Conservation (phyloP, 2,329 filamentous ascomycete genomes). For the Trichophyton rubrum region DNA sequence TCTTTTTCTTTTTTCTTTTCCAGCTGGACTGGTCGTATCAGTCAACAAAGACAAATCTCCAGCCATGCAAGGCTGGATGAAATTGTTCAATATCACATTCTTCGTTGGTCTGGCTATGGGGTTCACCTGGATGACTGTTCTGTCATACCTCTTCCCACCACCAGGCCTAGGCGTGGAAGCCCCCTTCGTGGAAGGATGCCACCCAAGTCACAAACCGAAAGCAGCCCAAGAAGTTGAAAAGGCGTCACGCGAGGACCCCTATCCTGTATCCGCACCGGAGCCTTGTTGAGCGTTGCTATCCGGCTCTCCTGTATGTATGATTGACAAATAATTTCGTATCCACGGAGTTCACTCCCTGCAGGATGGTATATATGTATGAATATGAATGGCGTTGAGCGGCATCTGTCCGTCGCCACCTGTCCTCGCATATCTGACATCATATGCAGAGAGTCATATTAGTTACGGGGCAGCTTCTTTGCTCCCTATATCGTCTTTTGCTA, state of each 20-base stretch:
- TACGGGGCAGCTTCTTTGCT: not conserved
- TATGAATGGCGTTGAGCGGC: too few species aligned
- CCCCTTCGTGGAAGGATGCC: not conserved
- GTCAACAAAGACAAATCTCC: constrained; percentile 16
- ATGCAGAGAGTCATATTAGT: not conserved
- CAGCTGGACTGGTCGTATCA: constrained; percentile 28
- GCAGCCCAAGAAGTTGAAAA: not conserved
- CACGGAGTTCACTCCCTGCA: not conserved
- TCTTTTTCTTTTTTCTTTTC: too few species aligned
- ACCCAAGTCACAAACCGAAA: not conserved
- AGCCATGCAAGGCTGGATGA: constrained; percentile 22
- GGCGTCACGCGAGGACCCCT: not conserved
- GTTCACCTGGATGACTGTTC: constrained; percentile 21
- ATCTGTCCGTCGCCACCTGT: not conserved
- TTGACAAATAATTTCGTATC: not conserved
- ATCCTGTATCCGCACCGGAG: not conserved
- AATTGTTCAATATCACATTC: constrained; percentile 34
- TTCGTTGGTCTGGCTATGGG: constrained; percentile 30
- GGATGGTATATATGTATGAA: not conserved
- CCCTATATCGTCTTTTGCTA: not conserved
- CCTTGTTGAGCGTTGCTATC: not conserved
- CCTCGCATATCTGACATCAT: not conserved
- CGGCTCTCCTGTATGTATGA: not conserved
- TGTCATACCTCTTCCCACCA: constrained; percentile 24
- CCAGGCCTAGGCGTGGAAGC: constrained; percentile 19